Evolutionary conservation across 2,329 filamentous ascomycete genomes (phyloP).

Genomic region (Pseudodiploospora longispora): DNA sequence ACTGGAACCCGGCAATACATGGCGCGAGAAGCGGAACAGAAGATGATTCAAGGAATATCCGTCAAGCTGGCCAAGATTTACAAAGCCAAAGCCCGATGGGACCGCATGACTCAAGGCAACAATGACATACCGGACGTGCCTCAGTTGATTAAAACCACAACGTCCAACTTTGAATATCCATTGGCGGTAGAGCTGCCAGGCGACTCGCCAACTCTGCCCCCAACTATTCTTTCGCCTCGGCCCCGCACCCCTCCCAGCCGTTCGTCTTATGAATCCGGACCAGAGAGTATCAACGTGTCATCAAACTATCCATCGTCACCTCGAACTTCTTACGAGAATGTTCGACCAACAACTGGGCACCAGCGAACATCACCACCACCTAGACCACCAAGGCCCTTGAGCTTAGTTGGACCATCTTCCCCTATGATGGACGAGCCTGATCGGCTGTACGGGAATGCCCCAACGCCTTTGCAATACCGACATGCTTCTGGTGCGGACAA

Average conservation of each 20-base stretch:
- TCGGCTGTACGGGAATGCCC: constrained; percentile 46
- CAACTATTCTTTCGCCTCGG: constrained; percentile 22
- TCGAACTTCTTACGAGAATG: constrained; percentile 41
- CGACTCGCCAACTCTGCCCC: constrained; percentile 34
- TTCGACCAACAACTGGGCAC: constrained; percentile 25
- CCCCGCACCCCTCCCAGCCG: constrained; percentile 33
- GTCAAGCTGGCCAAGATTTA: constrained; percentile 78
- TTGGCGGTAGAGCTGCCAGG: constrained; percentile 52
- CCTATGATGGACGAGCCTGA: constrained; percentile 37
- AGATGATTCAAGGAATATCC: constrained; percentile 67
- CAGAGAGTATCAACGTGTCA: constrained; percentile 38
- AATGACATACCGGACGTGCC: constrained; percentile 20
- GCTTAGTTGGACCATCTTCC: constrained; percentile 21
- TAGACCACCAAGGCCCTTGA: constrained; percentile 21
- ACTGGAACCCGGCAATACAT: constrained; percentile 85
- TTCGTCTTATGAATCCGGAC: constrained; percentile 50
- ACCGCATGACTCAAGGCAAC: constrained; percentile 32
- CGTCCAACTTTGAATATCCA: constrained; percentile 33
- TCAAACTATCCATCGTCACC: constrained; percentile 35
- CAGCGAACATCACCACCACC: constrained; percentile 19
- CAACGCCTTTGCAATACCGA: constrained; percentile 51
- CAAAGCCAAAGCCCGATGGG: constrained; percentile 62
- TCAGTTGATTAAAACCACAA: constrained; percentile 33
- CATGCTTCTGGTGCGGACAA: constrained; percentile 56
- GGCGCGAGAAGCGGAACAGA: constrained; percentile 62